These are phyloP conservation scores for Multifurca ochricompacta DNA, from an alignment of 768 basidiomycete genomes.

Conservation along the genomic window DNA sequence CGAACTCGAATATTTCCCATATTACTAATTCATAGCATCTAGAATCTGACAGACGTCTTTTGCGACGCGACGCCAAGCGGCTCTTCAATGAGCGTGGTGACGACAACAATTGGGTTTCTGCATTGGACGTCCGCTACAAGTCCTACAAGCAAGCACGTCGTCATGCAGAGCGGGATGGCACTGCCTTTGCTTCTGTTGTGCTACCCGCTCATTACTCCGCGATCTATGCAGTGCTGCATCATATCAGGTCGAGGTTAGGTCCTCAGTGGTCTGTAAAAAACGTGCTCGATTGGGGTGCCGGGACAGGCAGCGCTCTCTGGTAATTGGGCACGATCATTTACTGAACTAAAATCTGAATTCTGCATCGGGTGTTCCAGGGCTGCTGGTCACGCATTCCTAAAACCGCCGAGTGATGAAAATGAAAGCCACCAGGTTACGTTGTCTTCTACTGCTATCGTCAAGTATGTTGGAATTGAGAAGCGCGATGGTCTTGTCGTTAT, in stretches of 20 bases:
- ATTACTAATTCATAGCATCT: constrained; percentile 2
- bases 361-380: constrained; percentile 42
- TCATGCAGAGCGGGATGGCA: constrained; percentile 63
- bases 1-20: background rate
- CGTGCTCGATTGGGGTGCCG: constrained; percentile 81
- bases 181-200: constrained; percentile 80
- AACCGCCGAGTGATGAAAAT: constrained; percentile 22
- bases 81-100: constrained; percentile 44
- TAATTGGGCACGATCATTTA: constrained; percentile 25
- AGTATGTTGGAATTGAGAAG: constrained; percentile 72
- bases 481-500: constrained; percentile 62
- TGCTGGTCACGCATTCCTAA: constrained; percentile 55
- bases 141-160: constrained; percentile 48
- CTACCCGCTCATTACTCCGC: constrained; percentile 82
- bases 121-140: constrained; percentile 53
- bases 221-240: constrained; percentile 64
- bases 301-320: constrained; percentile 80
- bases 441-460: constrained; percentile 43
- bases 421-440: constrained; percentile 30
- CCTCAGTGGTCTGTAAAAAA: constrained; percentile 49
- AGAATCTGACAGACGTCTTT: constrained; percentile 57
- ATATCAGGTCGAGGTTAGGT: constrained; percentile 57
- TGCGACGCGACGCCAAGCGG: constrained; percentile 66
- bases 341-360: background rate
- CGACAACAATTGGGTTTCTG: constrained; percentile 43